Percentiles rank a stretch among this genome's conserved stretches.
These are phyloP conservation scores for Penstemon barbatus DNA, from an alignment of 257 asterid genomes.

Conservation along the genomic window DNA sequence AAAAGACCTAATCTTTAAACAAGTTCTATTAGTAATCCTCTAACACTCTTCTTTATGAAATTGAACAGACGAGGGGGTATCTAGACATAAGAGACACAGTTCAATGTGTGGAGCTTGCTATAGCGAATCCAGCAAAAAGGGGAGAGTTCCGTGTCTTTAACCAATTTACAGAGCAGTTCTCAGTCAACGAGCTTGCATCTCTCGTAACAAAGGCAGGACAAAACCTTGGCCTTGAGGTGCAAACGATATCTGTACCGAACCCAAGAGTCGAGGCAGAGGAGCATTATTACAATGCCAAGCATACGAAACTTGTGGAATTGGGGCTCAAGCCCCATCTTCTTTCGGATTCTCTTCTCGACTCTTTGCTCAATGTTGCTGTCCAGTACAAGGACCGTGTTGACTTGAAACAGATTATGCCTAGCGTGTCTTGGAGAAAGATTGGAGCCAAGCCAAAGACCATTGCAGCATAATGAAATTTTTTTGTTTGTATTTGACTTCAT, in stretches of 20 bases:
- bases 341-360: conserved; percentile 93
- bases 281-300: conserved; percentile 95
- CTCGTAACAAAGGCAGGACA: conserved; percentile 84
- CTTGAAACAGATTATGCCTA: conserved; percentile 86
- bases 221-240: conserved; percentile 82
- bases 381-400: conserved; percentile 82
- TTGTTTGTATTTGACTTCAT: no score
- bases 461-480: conserved; percentile 42
- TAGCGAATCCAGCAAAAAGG: conserved; percentile 85
- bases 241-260: conserved; percentile 72
- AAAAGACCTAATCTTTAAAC: no score
- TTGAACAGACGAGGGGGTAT: conserved; percentile 85
- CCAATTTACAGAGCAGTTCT: conserved; percentile 94
- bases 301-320: conserved; percentile 78
- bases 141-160: conserved; percentile 92
- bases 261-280: conserved; percentile 98
- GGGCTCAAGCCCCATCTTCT: conserved; percentile 92
- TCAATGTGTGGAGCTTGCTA: conserved; percentile 91
- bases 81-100: conserved; percentile 96
- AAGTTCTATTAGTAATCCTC: no score
- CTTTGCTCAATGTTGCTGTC: conserved; percentile 74
- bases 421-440: conserved; percentile 86
- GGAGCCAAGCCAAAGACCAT: conserved; percentile 79
- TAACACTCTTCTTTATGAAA: background rate
- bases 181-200: conserved; percentile 88